These are phyloP conservation scores for Rhizophora mangle DNA, from an alignment of 345 rosid genomes.

Conservation along the genomic window DNA sequence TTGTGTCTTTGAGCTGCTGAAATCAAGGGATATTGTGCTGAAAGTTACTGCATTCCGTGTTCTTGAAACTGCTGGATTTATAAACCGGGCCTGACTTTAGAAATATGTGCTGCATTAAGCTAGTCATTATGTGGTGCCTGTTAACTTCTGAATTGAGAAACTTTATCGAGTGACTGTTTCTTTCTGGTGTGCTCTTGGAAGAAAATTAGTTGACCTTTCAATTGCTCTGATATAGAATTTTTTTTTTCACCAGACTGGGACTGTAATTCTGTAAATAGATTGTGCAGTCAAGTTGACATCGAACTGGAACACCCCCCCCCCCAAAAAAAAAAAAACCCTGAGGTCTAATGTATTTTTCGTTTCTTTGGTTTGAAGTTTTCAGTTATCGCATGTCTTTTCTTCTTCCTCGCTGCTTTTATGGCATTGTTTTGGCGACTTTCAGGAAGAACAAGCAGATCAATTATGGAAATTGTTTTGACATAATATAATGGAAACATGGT, in stretches of 20 bases:
- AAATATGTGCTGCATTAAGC: constrained; percentile 14
- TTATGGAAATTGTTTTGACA: too few relatives aligned
- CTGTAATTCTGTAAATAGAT: constrained; percentile 51
- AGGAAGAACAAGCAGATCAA: background rate
- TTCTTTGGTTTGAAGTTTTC: background rate
- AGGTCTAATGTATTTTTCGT: constrained; percentile 11
- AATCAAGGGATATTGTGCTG: constrained; percentile 63
- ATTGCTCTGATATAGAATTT: constrained; percentile 18
- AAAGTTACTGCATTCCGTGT: constrained; percentile 78
- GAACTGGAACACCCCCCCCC: background rate
- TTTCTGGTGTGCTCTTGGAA: constrained; percentile 16
- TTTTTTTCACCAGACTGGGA: constrained; percentile 27
- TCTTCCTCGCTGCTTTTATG: background rate
- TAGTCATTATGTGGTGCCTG: constrained; percentile 14
- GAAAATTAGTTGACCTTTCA: constrained; percentile 21
- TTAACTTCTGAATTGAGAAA: constrained; percentile 20
- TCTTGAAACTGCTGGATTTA: constrained; percentile 23
- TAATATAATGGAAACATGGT: too few relatives aligned
- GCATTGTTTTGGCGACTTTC: background rate
- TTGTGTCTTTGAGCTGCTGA: constrained; percentile 71
- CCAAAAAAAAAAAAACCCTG: constrained; percentile 1
- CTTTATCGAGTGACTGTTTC: constrained; percentile 12
- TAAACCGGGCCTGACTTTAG: constrained; percentile 5
- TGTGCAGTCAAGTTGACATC: constrained; percentile 27
- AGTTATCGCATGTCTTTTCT: too few relatives aligned